These are phyloP conservation scores for Irpex lacteus DNA, from an alignment of 1,284 basidiomycete species.

Conservation along the genomic window DNA sequence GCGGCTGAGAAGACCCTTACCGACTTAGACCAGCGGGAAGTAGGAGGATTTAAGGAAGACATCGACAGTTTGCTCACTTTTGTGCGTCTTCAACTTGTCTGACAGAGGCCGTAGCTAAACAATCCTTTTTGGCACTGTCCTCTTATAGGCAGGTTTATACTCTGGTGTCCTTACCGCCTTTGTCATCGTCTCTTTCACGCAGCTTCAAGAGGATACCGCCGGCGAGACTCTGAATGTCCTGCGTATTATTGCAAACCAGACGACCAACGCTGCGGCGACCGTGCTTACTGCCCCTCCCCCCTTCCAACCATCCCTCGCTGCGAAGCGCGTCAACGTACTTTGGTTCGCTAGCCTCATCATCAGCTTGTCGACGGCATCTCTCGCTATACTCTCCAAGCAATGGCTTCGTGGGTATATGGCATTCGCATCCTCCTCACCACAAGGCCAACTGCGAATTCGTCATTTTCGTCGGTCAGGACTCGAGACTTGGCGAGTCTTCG, in stretches of 20 bases:
- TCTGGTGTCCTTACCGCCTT: constrained; percentile 16
- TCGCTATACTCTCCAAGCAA: constrained; percentile 18
- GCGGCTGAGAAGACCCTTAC: neutral
- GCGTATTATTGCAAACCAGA: too few relatives aligned
- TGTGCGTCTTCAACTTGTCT: neutral
- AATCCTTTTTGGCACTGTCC: neutral
- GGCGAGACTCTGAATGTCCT: neutral
- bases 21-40: neutral
- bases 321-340: constrained; percentile 9
- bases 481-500: constrained; percentile 10
- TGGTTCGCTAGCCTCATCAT: constrained; percentile 17
- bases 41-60: neutral
- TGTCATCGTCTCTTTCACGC: constrained; percentile 8
- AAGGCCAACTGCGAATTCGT: constrained; percentile 4
- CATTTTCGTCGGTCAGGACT: constrained; percentile 11
- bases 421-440: neutral
- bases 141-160: constrained; percentile 13
- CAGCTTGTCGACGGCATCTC: constrained; percentile 14
- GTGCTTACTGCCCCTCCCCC: neutral
- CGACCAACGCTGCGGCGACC: neutral
- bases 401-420: constrained; percentile 15
- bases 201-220: constrained; percentile 2
- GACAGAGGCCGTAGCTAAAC: neutral
- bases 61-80: constrained; percentile 1
- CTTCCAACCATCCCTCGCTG: neutral